Evolutionary conservation across 768 basidiomycete genomes (phyloP).

Genomic region (Macrolepiota dolichaula): DNA sequence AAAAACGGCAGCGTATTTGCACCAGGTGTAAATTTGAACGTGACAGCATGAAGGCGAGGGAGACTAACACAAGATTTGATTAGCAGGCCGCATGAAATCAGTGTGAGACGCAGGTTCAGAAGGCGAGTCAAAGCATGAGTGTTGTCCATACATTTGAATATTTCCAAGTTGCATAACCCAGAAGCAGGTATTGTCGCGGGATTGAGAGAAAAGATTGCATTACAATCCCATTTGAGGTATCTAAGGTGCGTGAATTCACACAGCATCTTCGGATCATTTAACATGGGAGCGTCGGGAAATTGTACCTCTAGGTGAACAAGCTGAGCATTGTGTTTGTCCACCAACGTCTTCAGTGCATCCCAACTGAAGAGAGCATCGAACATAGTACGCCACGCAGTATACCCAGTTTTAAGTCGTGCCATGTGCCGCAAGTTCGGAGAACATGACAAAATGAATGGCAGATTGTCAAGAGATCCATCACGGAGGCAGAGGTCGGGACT

Average conservation of each 20-base stretch:
- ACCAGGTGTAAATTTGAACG: too few species aligned
- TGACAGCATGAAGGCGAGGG: not conserved
- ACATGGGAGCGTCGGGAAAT: not conserved
- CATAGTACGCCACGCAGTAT: too few species aligned
- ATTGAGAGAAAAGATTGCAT: not conserved
- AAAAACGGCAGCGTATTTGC: not conserved
- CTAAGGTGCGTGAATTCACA: not conserved
- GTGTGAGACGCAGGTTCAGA: not conserved
- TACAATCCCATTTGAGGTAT: not conserved
- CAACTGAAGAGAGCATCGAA: not conserved
- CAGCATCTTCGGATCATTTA: not conserved
- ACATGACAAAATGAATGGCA: too few species aligned
- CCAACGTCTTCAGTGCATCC: not conserved
- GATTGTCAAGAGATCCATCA: too few species aligned
- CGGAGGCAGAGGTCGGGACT: too few species aligned
- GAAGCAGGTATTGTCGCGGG: not conserved
- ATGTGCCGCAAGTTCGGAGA: too few species aligned
- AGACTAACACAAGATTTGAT: not conserved
- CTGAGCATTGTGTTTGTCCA: not conserved
- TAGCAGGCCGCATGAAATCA: not conserved
- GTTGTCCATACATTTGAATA: not conserved
- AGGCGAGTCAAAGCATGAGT: not conserved
- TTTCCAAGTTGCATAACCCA: not conserved
- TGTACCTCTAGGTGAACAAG: not conserved
- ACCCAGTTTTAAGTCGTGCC: too few species aligned